Percentiles rank a stretch among this genome's conserved stretches.
Conservation (phyloP, 352 stramenopile species). For the Phytophthora tentaculata region DNA sequence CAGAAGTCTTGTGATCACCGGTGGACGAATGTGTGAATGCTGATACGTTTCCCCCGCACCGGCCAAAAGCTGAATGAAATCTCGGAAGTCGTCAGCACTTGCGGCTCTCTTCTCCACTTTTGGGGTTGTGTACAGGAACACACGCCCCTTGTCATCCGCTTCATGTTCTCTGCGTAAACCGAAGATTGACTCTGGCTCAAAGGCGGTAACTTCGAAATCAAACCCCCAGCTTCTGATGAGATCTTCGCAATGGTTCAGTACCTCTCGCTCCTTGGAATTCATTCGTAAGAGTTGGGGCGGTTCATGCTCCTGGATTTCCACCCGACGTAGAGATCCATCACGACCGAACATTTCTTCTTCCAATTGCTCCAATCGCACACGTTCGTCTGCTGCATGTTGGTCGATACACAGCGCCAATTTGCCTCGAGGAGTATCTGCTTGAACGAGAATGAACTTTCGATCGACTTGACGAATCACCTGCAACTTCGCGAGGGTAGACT, state of each 20-base stretch:
- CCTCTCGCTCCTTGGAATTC: constrained; percentile 58
- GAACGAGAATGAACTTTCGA: constrained; percentile 91
- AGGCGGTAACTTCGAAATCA: constrained; percentile 43
- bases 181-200: constrained; percentile 7
- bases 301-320: constrained; percentile 62
- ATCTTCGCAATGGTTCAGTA: constrained; percentile 48
- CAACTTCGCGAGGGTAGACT: constrained; percentile 64
- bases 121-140: constrained; percentile 54
- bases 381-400: constrained; percentile 92
- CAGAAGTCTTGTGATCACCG: constrained; percentile 82
- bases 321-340: constrained; percentile 51
- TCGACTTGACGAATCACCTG: constrained; percentile 91
- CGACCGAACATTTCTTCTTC: constrained; percentile 73
- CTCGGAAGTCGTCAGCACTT: constrained; percentile 77
- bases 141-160: constrained; percentile 8
- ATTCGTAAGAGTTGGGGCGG: constrained; percentile 60
- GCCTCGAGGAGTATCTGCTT: constrained; percentile 29
- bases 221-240: constrained; percentile 88
- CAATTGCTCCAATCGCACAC: constrained; percentile 85
- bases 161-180: constrained; percentile 3
- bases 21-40: constrained; percentile 52
- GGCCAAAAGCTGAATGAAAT: constrained; percentile 81
- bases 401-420: constrained; percentile 84
- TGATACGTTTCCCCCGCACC: constrained; percentile 26
- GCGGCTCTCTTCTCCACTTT: constrained; percentile 77